These are phyloP conservation scores for Yamadazyma kitorensis DNA, from an alignment of 805 yeast species.

Conservation along the genomic window DNA sequence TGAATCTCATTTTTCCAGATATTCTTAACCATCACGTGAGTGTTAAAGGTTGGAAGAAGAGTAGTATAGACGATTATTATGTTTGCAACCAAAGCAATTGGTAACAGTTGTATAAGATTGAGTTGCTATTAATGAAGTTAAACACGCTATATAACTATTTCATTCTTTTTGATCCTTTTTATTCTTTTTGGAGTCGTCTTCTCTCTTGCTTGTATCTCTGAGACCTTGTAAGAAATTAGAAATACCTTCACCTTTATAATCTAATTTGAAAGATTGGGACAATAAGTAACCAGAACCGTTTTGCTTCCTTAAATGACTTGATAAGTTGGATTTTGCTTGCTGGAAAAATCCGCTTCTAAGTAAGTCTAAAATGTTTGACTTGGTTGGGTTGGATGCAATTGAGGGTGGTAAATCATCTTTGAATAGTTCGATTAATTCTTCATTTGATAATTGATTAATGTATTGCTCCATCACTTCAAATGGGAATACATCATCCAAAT, in stretches of 20 bases:
- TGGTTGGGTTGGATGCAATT: slow-evolving; percentile 27
- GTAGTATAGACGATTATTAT: too few relatives aligned
- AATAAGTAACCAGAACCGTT: slow-evolving; percentile 49
- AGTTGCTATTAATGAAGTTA: too few relatives aligned
- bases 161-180: not conserved
- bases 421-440: slow-evolving; percentile 27
- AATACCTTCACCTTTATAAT: slow-evolving; percentile 55
- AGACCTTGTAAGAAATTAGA: slow-evolving; percentile 47
- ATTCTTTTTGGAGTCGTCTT: not conserved
- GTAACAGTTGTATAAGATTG: too few relatives aligned
- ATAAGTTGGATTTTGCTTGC: slow-evolving; percentile 39
- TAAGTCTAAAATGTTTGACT: slow-evolving; percentile 38
- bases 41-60: too few relatives aligned
- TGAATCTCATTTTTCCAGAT: too few relatives aligned
- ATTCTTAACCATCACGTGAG: too few relatives aligned
- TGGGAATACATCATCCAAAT: slow-evolving; percentile 34
- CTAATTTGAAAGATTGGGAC: slow-evolving; percentile 46
- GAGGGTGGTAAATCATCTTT: slow-evolving; percentile 42
- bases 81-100: too few relatives aligned
- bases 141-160: not conserved
- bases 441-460: slow-evolving; percentile 28
- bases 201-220: slow-evolving; percentile 20
- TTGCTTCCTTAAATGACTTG: slow-evolving; percentile 36
- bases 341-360: slow-evolving; percentile 49
- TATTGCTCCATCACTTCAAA: slow-evolving; percentile 28